Evolutionary conservation across 306 rosid genomes (phyloP).

Genomic region (Abrus pulchellus): DNA sequence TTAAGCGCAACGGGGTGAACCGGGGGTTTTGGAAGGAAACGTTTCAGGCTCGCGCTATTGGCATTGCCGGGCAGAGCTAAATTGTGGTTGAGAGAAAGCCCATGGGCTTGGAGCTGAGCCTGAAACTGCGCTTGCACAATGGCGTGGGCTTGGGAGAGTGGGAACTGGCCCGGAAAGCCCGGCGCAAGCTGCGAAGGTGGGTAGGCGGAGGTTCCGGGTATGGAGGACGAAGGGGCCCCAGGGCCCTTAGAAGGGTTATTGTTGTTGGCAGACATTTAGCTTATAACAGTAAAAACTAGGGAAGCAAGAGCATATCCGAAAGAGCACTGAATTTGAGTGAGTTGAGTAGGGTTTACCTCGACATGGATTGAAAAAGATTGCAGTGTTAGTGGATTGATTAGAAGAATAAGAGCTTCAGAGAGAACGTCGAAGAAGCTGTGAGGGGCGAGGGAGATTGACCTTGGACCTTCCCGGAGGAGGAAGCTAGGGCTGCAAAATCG

Average conservation of each 20-base stretch:
- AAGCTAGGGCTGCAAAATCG: too few species aligned
- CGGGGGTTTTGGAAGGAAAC: slow-evolving; percentile 16
- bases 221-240: not conserved
- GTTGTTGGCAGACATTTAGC: not conserved
- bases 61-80: too few species aligned
- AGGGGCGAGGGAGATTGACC: too few species aligned
- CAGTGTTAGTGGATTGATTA: too few species aligned
- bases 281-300: not conserved
- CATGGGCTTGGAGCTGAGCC: slow-evolving; percentile 32
- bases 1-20: not conserved
- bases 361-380: too few species aligned
- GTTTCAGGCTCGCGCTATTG: not conserved
- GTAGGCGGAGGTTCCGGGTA: not conserved
- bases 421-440: too few species aligned
- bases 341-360: not conserved
- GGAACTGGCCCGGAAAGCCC: not conserved
- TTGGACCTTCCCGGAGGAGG: too few species aligned
- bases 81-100: not conserved
- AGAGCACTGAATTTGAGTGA: not conserved
- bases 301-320: not conserved
- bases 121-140: slow-evolving; percentile 28
- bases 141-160: not conserved
- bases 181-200: not conserved
- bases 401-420: too few species aligned
- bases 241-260: not conserved